phyloP scores from a whole-genome alignment of 352 stramenopile genomes.

The Pythium aphanidermatum region DNA sequence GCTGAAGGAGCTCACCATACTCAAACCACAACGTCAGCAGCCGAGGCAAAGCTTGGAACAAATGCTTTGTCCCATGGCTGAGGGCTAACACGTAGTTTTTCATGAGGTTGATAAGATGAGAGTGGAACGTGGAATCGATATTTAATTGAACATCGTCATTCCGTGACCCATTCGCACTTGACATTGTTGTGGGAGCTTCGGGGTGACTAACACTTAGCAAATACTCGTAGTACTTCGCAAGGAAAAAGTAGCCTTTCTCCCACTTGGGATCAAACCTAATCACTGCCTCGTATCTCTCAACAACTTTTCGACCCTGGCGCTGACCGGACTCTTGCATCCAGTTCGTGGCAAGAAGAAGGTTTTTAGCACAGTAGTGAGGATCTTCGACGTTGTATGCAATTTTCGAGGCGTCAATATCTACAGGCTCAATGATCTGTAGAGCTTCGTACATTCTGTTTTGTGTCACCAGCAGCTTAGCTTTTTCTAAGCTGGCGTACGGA shows the following conservation, averaged over 20 bases:
- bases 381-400: conserved; percentile 76
- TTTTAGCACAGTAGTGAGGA: conserved; percentile 72
- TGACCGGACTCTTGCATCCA: conserved; percentile 95
- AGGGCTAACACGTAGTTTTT: conserved; percentile 91
- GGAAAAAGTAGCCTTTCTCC: conserved; percentile 91
- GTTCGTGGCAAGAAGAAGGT: conserved; percentile 91
- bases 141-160: conserved; percentile 35
- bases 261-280: conserved; percentile 91
- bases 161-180: conserved; percentile 23
- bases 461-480: conserved; percentile 74
- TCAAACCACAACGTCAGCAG: conserved; percentile 98
- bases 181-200: conserved; percentile 25
- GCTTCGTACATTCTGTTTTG: conserved; percentile 84
- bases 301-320: conserved; percentile 91
- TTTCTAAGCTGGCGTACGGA: conserved; percentile 64
- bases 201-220: conserved; percentile 73
- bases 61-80: conserved; percentile 89
- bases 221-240: conserved; percentile 91
- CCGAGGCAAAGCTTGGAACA: conserved; percentile 96
- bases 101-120: conserved; percentile 87
- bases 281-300: conserved; percentile 92
- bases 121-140: conserved; percentile 53
- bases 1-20: conserved; percentile 82
- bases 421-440: conserved; percentile 75
- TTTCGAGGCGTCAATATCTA: conserved; percentile 69